A percentile compares a stretch with the other conserved stretches of the same genome.
Conservation (phyloP, 371 early-diverging fungal genomes). For the Mucor lusitanicus region DNA sequence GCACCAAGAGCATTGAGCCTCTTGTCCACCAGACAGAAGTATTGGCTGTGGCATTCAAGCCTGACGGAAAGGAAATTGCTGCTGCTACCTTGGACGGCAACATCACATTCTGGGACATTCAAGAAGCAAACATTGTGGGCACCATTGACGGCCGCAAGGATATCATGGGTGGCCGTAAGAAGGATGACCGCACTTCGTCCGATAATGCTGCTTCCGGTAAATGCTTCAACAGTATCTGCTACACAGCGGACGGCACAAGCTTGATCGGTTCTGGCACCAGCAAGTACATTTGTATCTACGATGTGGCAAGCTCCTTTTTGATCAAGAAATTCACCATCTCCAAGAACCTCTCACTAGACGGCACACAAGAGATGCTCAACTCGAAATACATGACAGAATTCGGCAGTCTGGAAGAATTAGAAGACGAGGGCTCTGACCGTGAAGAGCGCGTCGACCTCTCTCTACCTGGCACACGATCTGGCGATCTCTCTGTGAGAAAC, state of each 20-base stretch:
- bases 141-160: constrained; percentile 93
- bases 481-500: constrained; percentile 81
- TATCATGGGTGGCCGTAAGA: constrained; percentile 87
- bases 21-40: constrained; percentile 87
- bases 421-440: constrained; percentile 75
- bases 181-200: constrained; percentile 75
- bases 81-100: constrained; percentile 92
- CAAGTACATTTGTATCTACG: constrained; percentile 95
- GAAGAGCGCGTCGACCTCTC: constrained; percentile 83
- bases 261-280: constrained; percentile 94
- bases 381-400: constrained; percentile 93
- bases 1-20: constrained; percentile 78
- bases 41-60: constrained; percentile 85
- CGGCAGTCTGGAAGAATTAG: constrained; percentile 77
- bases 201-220: constrained; percentile 85
- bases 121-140: constrained; percentile 64
- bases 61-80: constrained; percentile 88
- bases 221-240: constrained; percentile 90
- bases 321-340: constrained; percentile 91
- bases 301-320: constrained; percentile 72
- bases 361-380: constrained; percentile 88
- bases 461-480: constrained; percentile 86
- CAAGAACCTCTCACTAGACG: constrained; percentile 90
- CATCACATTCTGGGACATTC: constrained; percentile 90
- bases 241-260: constrained; percentile 91